Base-by-base conservation (phyloP, 805 yeast species). In the Metschnikowia amazonensis region DNA sequence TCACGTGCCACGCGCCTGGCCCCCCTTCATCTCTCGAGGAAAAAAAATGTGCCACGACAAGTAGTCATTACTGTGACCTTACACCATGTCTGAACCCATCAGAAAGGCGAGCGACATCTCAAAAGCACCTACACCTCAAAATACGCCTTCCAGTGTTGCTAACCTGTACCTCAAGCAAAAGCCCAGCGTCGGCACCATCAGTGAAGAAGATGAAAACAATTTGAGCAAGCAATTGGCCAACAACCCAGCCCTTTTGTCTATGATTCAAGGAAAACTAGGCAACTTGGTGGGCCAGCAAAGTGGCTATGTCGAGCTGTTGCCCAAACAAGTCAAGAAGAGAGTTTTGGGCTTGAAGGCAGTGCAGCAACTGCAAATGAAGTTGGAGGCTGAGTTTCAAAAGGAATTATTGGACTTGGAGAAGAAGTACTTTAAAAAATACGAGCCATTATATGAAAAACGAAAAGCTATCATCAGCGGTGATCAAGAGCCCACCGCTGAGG, bases 91-190 rank as follows among this genome's bases (percentile, higher is more conserved):
- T 40, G 92, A 84, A 68, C 96, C 96, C 33, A 89, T 89, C 67
- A 86, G 84, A 73, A 81, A 81, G 61, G 62, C 66, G 53, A 85
- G 84, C 62, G 88, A 87, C 63, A 80, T 87, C 54, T 85, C 92
- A 52, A 81, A 82, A 59, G 98, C 99, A 5, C 99, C 99, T 36
- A 94, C 99, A 1, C 99, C 99, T 4, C 99, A 94, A 64, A 94
- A 94, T 75, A 94, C 99, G 1, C 99, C 99, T 13, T 87, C 98
- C 3, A 82, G 92, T 29, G 86, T 84, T 30, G 76, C 88, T 34
- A 82, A 81, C 50, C 83, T 90, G 18, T 86, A 82, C 61, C 70
- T 89, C 64, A 81, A 77, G 62, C 75, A 75, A 42, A 76, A 80
- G 55, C 82, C 83, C 17, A 67, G 74, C 27, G 79, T 63, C 44